Evolutionary conservation across 78 protist species (phyloP).

Genomic region (Protostelium mycophagum): DNA sequence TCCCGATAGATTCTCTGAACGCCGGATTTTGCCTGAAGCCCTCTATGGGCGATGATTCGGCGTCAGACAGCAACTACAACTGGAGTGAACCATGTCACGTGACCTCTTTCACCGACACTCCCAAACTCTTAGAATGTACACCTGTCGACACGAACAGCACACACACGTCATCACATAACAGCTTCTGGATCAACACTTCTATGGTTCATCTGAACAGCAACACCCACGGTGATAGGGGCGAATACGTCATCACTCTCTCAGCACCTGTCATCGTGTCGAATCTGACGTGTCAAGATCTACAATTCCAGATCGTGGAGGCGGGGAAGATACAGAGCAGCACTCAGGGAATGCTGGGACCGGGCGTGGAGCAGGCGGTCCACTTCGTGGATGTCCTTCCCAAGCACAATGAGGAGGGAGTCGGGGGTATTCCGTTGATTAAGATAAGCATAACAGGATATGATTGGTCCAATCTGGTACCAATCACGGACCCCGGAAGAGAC

Average conservation of each 20-base stretch:
- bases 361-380: background rate
- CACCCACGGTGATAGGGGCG: background rate
- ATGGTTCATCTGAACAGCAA: background rate
- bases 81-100: background rate
- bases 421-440: background rate
- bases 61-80: background rate
- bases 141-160: background rate
- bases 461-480: background rate
- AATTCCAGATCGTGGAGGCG: background rate
- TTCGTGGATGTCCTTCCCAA: background rate
- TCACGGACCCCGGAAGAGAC: background rate
- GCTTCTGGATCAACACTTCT: background rate
- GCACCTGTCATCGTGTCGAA: background rate
- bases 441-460: background rate
- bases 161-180: too few species aligned
- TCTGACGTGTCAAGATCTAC: constrained; percentile 1
- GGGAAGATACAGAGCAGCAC: background rate
- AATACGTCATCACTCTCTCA: background rate
- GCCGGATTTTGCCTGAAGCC: background rate
- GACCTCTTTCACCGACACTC: background rate
- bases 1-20: background rate
- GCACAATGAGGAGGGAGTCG: background rate
- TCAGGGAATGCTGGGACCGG: background rate
- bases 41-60: background rate
- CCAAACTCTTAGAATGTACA: background rate